Conservation (phyloP, 2,329 filamentous ascomycete genomes). For the Trichoderma arundinaceum region DNA sequence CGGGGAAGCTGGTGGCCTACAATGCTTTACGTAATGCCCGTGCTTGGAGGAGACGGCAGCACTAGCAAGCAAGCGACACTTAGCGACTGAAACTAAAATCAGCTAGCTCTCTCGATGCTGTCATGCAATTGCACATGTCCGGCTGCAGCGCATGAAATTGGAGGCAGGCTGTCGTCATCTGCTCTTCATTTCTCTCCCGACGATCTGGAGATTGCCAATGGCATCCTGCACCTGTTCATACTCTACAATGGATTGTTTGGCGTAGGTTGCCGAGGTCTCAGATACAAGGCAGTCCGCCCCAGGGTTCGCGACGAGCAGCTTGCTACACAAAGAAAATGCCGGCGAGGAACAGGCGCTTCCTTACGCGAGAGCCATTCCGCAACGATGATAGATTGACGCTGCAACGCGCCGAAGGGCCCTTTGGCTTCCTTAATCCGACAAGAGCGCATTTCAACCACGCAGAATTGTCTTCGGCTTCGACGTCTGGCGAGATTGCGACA, state of each 20-base stretch:
- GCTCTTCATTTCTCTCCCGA: not conserved
- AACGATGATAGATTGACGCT: constrained; percentile 26
- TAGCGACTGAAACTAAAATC: constrained; percentile 14
- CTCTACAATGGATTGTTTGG: constrained; percentile 15
- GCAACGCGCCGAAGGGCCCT: constrained; percentile 28
- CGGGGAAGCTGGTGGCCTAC: constrained; percentile 5
- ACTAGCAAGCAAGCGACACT: constrained; percentile 23
- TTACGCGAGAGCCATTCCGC: constrained; percentile 28
- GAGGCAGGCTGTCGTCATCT: constrained; percentile 23
- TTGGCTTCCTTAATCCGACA: constrained; percentile 31
- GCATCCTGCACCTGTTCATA: not conserved
- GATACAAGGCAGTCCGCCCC: not conserved
- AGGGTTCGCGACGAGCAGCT: not conserved
- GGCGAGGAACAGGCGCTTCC: constrained; percentile 26
- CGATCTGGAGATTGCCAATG: not conserved
- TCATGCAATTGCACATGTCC: constrained; percentile 8
- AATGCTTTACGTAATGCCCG: constrained; percentile 5
- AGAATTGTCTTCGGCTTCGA: not conserved
- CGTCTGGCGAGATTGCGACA: not conserved
- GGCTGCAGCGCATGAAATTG: not conserved
- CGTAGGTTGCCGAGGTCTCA: not conserved
- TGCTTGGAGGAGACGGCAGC: not conserved
- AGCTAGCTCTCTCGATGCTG: not conserved
- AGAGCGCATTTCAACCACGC: constrained; percentile 30
- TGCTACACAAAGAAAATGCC: constrained; percentile 1